Evolutionary conservation across 1,139 yeast species (phyloP), one percentile per base, ranked within the genome.

Genomic region (Yamadazyma blattariae): DNA sequence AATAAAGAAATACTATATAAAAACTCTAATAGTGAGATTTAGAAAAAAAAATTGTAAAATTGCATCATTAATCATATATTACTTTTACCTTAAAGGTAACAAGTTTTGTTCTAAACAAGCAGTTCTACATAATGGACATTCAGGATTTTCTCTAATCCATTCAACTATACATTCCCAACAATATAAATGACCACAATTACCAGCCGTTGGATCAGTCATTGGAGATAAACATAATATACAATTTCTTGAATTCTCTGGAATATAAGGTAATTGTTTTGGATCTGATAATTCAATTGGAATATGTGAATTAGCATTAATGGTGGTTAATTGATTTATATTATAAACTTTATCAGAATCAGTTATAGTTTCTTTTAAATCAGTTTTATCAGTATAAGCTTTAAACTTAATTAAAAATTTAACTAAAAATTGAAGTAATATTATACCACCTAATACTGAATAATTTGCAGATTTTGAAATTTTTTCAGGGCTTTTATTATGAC

Each of bases 111-210:
- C 90, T 29, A 71, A 65, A 41, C 92, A 77, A 30, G 67, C 71
- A 45, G 82, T 95, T 41, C 98, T 63, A 52, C 98, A 92, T 25
- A 92, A 65, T 0, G 98, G 97, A 55, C 98, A 92, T 52, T 89
- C 97, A 0, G 90, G 82, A 47, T 78, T 77, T 38, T 89, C 96
- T 43, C 88, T 67, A 37, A 89, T 77, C 97, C 97, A 92, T 48
- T 86, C 95, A 6, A 80, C 73, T 7, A 88, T 79, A 55, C 98
- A 92, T 6, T 70, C 72, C 97, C 97, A 92, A 59, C 98, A 92
- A 56, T 86, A 90, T 13, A 87, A 43, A 56, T 92, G 98, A 0
- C 98, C 98, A 60, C 98, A 92, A 8, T 82, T 76, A 0, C 95
- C 89, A 39, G 89, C 79, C 1, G 95, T 70, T 1, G 98, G 97